Evolutionary conservation across 176 grass and related monocot genomes (phyloP).

Genomic region (Avena atlantica): DNA sequence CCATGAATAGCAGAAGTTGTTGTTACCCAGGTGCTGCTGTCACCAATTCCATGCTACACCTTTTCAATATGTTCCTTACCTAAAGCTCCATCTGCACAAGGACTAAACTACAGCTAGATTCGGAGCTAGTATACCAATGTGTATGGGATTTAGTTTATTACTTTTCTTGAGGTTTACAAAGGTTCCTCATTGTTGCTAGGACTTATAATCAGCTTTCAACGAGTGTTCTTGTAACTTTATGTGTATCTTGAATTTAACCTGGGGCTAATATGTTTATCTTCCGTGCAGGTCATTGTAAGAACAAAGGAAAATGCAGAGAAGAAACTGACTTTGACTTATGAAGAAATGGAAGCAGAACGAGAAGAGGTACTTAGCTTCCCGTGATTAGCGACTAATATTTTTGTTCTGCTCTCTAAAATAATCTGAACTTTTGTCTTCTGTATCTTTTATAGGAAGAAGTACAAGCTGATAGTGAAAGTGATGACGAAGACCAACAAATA

Average conservation of each 20-base stretch:
- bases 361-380: constrained; percentile 69
- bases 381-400: not conserved
- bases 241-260: not conserved
- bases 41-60: not conserved
- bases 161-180: not conserved
- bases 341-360: constrained; percentile 99
- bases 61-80: not conserved
- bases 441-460: constrained; percentile 70
- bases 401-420: not conserved
- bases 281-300: constrained; percentile 64
- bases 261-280: not conserved
- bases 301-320: constrained; percentile 99
- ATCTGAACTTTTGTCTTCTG: constrained; percentile 1
- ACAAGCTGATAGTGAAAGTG: constrained; percentile 88
- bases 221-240: not conserved
- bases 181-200: not conserved
- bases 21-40: not conserved
- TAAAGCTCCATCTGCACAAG: not conserved
- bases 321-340: constrained; percentile 92
- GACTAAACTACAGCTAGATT: constrained; percentile 2
- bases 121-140: not conserved
- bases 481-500: constrained; percentile 94
- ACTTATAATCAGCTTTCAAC: not conserved
- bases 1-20: not conserved
- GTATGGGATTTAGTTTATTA: not conserved